Base-by-base conservation (phyloP, 2,329 filamentous ascomycete species). In the Pseudopyricularia javanii region DNA sequence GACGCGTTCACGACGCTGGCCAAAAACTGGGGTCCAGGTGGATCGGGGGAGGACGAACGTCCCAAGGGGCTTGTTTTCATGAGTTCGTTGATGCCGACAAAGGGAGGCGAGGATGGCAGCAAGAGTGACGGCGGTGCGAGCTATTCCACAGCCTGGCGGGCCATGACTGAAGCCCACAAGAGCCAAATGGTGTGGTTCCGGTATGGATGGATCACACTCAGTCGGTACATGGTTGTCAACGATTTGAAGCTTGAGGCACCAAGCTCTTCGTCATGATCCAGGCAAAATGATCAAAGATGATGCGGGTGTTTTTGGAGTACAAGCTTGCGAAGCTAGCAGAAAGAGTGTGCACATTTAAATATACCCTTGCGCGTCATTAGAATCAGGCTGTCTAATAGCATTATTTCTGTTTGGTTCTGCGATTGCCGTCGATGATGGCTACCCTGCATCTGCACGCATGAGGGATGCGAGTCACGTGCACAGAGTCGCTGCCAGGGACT, bases 111-210 rank as follows among this genome's bases (percentile, higher is more conserved):
- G 2, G 70, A 69, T 12, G 64, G 69, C 4, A 80, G 85, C 57
- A 8, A n/a, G 8, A 33, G 32, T 4, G 26, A 30, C 28, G 74
- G 83, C 57, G 78, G 62, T 2, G 69, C 69, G 49, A 72, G 69
- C n/a, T 66, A 74, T 54, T 65, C 65, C 9, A 73, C 75, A 30
- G 91, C 88, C 7, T 85, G 91, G 71, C 76, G 73, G 53, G 91
- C 93, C 32, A 98, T 98, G 93, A 90, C 87, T 2, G 76, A 78
- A 53, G 91, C 88, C 28, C 93, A 98, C 72, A 75, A 82, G 70
- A 96, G 90, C 67, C 93, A 98, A 76, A 98, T 98, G 93, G 81
- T 88, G 35, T 98, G 93, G 93, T 98, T 97, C 65, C 81, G 93
- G 7, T 97, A 90, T 79, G 88, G 90, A 3, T 98, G 91, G 90